Conservation (phyloP, 331 rosid species). For the Cucumis variabilis region DNA sequence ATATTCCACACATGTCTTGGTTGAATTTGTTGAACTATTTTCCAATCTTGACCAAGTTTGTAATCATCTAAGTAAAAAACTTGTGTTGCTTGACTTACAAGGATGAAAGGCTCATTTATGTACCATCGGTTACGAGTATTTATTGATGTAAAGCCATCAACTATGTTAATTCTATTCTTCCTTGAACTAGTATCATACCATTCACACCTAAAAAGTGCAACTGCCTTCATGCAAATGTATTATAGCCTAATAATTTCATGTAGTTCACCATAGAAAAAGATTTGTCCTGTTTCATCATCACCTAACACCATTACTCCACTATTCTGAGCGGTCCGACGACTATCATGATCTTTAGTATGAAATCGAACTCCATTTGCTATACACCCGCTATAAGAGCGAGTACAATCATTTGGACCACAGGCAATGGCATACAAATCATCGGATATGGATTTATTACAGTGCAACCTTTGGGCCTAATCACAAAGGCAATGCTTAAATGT, state of each 20-base stretch:
- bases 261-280: neutral
- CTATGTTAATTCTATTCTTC: neutral
- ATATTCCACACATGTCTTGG: constrained; percentile 17
- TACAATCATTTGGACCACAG: no score
- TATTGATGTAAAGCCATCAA: neutral
- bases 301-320: neutral
- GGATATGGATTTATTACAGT: no score
- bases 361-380: neutral
- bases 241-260: neutral
- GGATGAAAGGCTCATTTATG: neutral
- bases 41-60: constrained; percentile 9
- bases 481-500: no score
- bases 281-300: neutral
- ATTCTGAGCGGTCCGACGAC: neutral
- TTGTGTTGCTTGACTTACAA: neutral
- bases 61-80: constrained; percentile 8
- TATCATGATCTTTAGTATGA: neutral
- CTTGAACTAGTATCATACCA: neutral
- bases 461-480: no score
- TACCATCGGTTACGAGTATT: neutral
- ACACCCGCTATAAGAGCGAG: neutral
- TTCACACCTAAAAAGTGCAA: neutral
- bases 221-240: neutral
- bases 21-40: neutral
- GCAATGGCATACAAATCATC: no score